A percentile compares a stretch with the other conserved stretches of the same genome.
phyloP scores from a whole-genome alignment of 2,329 filamentous ascomycete species.

The Penicillium sp. region DNA sequence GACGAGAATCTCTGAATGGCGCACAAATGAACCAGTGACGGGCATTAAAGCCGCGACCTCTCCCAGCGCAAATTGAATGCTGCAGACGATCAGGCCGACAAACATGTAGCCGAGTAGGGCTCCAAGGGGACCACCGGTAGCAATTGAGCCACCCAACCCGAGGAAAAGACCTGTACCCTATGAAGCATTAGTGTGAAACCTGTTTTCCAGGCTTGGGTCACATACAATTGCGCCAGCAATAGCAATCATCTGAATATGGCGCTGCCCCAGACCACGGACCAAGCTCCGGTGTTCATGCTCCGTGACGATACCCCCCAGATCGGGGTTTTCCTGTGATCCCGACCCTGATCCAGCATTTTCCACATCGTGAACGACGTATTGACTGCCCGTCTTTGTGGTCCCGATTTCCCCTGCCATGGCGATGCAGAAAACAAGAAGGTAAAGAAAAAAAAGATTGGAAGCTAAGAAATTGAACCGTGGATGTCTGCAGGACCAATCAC shows the following conservation, averaged over 20 bases:
- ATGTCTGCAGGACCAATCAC: conserved; percentile 13
- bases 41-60: conserved; percentile 56
- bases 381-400: conserved; percentile 14
- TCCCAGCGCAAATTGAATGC: conserved; percentile 54
- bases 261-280: conserved; percentile 46
- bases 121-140: conserved; percentile 53
- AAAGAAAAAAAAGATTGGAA: conserved; percentile 1
- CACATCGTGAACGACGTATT: conserved; percentile 20
- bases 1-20: conserved; percentile 54
- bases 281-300: conserved; percentile 53
- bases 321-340: neutral
- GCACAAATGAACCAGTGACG: conserved; percentile 53
- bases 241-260: conserved; percentile 49
- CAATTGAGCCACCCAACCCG: conserved; percentile 54
- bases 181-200: neutral
- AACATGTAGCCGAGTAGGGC: conserved; percentile 54
- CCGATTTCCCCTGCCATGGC: conserved; percentile 16
- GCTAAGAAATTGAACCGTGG: conserved; percentile 2
- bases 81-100: conserved; percentile 53
- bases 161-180: conserved; percentile 55
- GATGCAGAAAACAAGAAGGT: neutral
- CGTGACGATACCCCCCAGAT: conserved; percentile 24
- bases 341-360: neutral
- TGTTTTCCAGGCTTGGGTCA: neutral
- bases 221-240: conserved; percentile 48